Evolutionary conservation across 179 eudicot species (phyloP).

Genomic region (Beta corolliflora): DNA sequence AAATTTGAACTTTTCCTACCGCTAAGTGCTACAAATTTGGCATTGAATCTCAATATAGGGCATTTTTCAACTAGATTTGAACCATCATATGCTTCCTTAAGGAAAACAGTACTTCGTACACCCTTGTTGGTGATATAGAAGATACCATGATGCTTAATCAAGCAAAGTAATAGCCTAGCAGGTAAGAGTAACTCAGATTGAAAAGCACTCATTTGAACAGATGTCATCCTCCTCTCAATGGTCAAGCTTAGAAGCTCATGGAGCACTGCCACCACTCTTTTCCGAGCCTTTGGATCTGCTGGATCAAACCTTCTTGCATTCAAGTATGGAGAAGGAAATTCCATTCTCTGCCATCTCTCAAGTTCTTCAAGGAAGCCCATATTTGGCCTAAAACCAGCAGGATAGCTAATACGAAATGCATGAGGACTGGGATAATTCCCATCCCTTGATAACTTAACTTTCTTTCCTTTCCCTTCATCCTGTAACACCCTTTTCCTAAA

Average conservation of each 20-base stretch:
- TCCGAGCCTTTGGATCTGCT: conserved; percentile 72
- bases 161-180: conserved; percentile 72
- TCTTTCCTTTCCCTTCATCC: conserved; percentile 29
- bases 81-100: conserved; percentile 91
- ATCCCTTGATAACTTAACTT: conserved; percentile 62
- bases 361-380: conserved; percentile 75
- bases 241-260: conserved; percentile 92
- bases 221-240: conserved; percentile 73
- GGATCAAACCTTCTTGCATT: conserved; percentile 76
- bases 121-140: conserved; percentile 94
- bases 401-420: conserved; percentile 68
- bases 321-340: conserved; percentile 89
- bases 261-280: conserved; percentile 80
- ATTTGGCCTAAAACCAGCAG: conserved; percentile 83
- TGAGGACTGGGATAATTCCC: conserved; percentile 76
- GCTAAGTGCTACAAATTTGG: conserved; percentile 65
- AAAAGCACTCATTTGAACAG: conserved; percentile 74
- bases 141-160: conserved; percentile 86
- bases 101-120: conserved; percentile 71
- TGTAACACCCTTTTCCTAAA: conserved; percentile 34
- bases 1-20: conserved; percentile 58
- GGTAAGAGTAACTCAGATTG: conserved; percentile 75
- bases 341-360: conserved; percentile 79
- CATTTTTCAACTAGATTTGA: conserved; percentile 65
- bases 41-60: conserved; percentile 68